A percentile compares a stretch with the other conserved stretches of the same genome.
Conservation (phyloP, 2,329 filamentous ascomycete genomes). For the Botrytis tulipae region DNA sequence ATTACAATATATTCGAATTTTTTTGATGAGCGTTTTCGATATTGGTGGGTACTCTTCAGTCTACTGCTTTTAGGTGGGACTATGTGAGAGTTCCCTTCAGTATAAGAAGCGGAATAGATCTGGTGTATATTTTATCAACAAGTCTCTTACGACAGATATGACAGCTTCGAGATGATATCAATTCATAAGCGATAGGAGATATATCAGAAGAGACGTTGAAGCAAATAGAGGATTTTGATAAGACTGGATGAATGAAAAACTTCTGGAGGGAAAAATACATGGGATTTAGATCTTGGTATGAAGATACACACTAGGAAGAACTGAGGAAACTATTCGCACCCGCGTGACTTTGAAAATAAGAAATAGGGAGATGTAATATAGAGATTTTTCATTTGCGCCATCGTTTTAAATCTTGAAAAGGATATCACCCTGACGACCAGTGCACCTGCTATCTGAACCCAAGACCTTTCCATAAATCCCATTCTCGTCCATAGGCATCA, state of each 20-base stretch:
- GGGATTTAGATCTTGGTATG: background rate
- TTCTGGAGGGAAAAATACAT: background rate
- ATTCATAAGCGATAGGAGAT: background rate
- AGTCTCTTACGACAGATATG: background rate
- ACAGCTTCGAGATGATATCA: background rate
- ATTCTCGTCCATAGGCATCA: background rate
- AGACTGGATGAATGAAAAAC: background rate
- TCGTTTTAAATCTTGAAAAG: background rate
- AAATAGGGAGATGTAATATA: too few species aligned
- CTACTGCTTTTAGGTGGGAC: background rate
- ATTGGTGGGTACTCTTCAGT: too few species aligned
- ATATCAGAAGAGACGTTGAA: background rate
- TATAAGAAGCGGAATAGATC: background rate
- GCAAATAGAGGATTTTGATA: background rate
- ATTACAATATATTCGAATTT: background rate
- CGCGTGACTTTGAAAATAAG: background rate
- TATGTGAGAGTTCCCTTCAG: background rate
- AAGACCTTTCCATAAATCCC: background rate
- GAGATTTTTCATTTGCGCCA: background rate
- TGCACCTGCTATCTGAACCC: background rate
- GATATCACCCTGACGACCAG: background rate
- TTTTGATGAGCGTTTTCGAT: fast-evolving
- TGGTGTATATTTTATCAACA: background rate
- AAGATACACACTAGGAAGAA: background rate
- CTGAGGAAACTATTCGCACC: background rate